Conservation (phyloP, 140 eudicot species). For the Erigeron philadelphicus region DNA sequence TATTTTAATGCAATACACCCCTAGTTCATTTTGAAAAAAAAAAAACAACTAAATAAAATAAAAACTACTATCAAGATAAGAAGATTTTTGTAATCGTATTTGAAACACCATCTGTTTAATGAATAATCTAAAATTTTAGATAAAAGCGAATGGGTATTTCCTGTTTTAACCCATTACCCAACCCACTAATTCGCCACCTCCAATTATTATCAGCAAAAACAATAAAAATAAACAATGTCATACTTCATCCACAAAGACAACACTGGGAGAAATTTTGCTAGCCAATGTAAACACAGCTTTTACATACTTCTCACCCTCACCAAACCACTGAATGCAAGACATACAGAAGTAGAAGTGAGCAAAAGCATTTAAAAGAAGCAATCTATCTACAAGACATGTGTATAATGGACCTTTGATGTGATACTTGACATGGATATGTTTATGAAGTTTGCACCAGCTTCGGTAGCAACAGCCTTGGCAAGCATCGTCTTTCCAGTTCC, state of each 20-base stretch:
- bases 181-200: background rate
- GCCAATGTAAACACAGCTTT: constrained; percentile 95
- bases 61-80: too few species aligned
- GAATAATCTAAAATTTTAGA: background rate
- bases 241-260: constrained; percentile 93
- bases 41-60: too few species aligned
- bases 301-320: constrained; percentile 96
- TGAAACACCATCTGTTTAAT: background rate
- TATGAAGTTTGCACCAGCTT: constrained; percentile 97
- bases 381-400: background rate
- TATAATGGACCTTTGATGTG: constrained; percentile 67
- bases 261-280: constrained; percentile 94
- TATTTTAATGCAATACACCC: too few species aligned
- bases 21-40: too few species aligned
- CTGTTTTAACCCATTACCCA: background rate
- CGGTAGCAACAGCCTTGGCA: constrained; percentile 99
- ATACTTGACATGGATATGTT: constrained; percentile 97
- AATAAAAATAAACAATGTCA: constrained; percentile 17
- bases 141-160: background rate
- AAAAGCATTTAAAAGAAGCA: background rate
- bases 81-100: too few species aligned
- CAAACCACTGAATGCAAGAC: constrained; percentile 73
- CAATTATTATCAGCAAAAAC: background rate
- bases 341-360: constrained; percentile 5
- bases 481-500: constrained; percentile 99